phyloP scores from a whole-genome alignment of 2,329 filamentous ascomycete species.

The Pyricularia sp. region DNA sequence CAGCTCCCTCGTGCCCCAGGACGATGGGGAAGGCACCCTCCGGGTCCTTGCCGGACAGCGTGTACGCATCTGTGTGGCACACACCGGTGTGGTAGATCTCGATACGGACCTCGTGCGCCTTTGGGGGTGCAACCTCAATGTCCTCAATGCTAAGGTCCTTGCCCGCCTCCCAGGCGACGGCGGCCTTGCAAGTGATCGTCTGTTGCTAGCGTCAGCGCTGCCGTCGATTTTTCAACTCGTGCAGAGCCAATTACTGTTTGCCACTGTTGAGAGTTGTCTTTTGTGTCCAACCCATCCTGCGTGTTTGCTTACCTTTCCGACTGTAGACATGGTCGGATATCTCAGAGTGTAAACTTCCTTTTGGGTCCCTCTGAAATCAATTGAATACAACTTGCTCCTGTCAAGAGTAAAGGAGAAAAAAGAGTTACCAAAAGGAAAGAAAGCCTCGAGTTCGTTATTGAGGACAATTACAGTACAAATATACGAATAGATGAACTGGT shows the following conservation, averaged over 20 bases:
- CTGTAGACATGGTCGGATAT: not conserved
- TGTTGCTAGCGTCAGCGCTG: slow-evolving; percentile 25
- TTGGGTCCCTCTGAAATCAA: not conserved
- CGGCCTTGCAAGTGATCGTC: slow-evolving; percentile 96
- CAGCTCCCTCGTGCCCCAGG: slow-evolving; percentile 83
- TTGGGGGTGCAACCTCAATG: slow-evolving; percentile 81
- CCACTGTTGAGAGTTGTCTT: not conserved
- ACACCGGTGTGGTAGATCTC: slow-evolving; percentile 97
- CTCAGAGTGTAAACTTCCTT: not conserved
- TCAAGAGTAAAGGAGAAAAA: not conserved
- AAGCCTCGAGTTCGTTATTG: not conserved
- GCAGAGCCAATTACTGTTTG: not conserved
- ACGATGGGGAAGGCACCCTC: slow-evolving; percentile 90
- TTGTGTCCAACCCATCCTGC: not conserved
- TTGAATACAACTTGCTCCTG: not conserved
- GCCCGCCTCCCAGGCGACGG: slow-evolving; percentile 93
- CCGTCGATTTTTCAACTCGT: not conserved
- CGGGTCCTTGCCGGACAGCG: slow-evolving; percentile 90
- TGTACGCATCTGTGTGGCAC: slow-evolving; percentile 97
- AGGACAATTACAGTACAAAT: not conserved
- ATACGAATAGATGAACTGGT: not conserved
- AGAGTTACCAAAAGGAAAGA: not conserved
- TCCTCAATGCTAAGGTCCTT: slow-evolving; percentile 85
- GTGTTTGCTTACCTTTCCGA: not conserved
- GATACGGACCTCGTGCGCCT: slow-evolving; percentile 91